Percentiles rank a stretch among this genome's conserved stretches.
These are phyloP conservation scores for Cladosporium sp. DNA, from an alignment of 2,329 filamentous ascomycete genomes.

Conservation along the genomic window DNA sequence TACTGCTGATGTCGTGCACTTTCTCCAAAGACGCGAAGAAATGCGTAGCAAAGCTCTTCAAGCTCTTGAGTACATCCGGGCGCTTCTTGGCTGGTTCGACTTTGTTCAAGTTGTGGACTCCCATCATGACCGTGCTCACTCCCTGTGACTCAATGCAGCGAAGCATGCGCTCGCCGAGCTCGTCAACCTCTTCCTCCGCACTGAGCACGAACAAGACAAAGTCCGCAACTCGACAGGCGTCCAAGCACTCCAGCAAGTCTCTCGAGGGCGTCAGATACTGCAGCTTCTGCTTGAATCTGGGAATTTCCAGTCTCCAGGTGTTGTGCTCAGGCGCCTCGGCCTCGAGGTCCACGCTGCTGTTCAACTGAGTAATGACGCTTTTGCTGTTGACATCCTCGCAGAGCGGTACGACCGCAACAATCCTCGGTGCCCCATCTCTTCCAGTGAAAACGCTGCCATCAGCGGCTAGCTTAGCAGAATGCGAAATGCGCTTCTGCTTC, in stretches of 20 bases:
- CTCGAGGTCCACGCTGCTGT: slow-evolving; percentile 74
- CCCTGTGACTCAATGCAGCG: slow-evolving; percentile 89
- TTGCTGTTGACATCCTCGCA: slow-evolving; percentile 67
- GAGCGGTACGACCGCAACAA: slow-evolving; percentile 83
- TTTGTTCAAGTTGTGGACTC: slow-evolving; percentile 67
- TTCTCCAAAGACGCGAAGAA: slow-evolving; percentile 93
- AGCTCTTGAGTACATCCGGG: slow-evolving; percentile 69
- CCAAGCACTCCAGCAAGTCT: slow-evolving; percentile 72
- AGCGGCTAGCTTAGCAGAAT: slow-evolving; percentile 77
- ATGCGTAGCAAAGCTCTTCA: slow-evolving; percentile 90
- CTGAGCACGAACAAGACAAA: slow-evolving; percentile 87
- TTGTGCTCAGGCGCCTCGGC: slow-evolving; percentile 57
- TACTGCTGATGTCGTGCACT: slow-evolving; percentile 79
- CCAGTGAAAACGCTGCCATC: slow-evolving; percentile 81
- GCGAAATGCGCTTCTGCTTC: slow-evolving; percentile 80
- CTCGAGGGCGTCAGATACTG: slow-evolving; percentile 75
- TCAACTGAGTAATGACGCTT: slow-evolving; percentile 66
- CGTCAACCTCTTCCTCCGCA: slow-evolving; percentile 76
- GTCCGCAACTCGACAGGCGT: slow-evolving; percentile 84
- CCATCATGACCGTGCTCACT: slow-evolving; percentile 84
- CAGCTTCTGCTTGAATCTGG: slow-evolving; percentile 91
- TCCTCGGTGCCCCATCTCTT: slow-evolving; percentile 77
- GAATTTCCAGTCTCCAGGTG: slow-evolving; percentile 63
- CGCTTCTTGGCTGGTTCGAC: slow-evolving; percentile 77
- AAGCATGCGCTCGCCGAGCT: slow-evolving; percentile 77